Percentiles rank a stretch among this genome's conserved stretches.
Conservation (phyloP, 2,329 filamentous ascomycete species). For the Ophiostoma sp. region DNA sequence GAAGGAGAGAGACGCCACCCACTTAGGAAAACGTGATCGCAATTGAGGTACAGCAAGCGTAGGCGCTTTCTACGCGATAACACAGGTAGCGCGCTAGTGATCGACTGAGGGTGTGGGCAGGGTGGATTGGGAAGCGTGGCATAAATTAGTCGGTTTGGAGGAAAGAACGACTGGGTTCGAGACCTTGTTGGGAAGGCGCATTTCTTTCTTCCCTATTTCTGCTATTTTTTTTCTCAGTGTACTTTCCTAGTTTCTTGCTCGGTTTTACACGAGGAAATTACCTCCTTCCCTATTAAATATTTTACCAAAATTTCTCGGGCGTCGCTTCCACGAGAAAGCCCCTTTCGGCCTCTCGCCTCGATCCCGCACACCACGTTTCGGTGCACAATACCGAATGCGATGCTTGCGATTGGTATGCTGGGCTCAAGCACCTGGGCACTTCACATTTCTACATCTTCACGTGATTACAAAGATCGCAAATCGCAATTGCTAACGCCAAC, state of each 20-base stretch:
- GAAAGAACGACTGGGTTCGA: conserved; percentile 4
- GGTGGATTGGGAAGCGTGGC: background rate
- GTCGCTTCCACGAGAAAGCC: background rate
- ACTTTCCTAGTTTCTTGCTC: background rate
- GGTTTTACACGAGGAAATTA: background rate
- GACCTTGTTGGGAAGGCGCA: conserved; percentile 14
- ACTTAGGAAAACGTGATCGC: background rate
- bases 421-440: background rate
- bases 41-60: background rate
- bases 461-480: conserved; percentile 1
- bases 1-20: conserved; percentile 6
- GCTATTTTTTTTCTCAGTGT: background rate
- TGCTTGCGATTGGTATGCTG: background rate
- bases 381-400: background rate
- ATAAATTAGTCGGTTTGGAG: conserved; percentile 9
- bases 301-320: background rate
- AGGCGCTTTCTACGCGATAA: background rate
- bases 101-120: background rate
- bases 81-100: conserved; percentile 14
- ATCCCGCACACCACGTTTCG: background rate
- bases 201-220: background rate
- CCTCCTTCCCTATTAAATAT: background rate
- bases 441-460: background rate
- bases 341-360: background rate
- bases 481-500: background rate